phyloP scores from a whole-genome alignment of 2,329 filamentous ascomycete species.

The Lecanosticta acicola region DNA sequence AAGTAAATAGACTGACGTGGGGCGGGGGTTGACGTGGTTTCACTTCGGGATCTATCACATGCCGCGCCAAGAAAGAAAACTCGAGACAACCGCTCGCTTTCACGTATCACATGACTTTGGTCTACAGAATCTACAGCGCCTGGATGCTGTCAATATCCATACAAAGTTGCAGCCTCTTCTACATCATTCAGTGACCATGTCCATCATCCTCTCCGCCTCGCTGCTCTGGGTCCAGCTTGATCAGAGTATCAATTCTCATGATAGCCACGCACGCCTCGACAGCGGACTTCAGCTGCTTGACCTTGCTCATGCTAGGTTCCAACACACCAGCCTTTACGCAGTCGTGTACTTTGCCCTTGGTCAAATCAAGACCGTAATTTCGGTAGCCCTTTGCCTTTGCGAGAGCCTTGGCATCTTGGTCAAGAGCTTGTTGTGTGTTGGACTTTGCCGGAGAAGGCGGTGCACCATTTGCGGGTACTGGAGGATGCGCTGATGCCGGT shows the following conservation, averaged over 20 bases:
- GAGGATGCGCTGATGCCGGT: conserved; percentile 49
- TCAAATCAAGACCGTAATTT: conserved; percentile 93
- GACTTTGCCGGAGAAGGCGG: conserved; percentile 20
- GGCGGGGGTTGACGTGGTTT: background rate
- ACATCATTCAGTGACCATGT: conserved; percentile 32
- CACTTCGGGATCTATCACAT: conserved; percentile 1
- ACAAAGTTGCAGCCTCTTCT: background rate
- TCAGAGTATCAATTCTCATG: conserved; percentile 98
- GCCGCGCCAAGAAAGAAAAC: conserved; percentile 2
- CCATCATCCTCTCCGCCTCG: conserved; percentile 64
- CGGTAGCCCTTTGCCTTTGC: conserved; percentile 96
- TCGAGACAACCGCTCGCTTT: too few species aligned
- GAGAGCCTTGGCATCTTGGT: conserved; percentile 75
- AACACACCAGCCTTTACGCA: conserved; percentile 90
- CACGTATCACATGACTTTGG: background rate
- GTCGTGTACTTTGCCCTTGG: conserved; percentile 84
- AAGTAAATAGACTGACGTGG: conserved; percentile 2
- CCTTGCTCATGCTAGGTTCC: conserved; percentile 97
- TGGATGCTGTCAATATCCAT: background rate
- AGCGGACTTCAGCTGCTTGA: conserved; percentile 95
- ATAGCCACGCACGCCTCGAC: conserved; percentile 98
- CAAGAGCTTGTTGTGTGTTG: conserved; percentile 22
- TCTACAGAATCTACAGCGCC: background rate
- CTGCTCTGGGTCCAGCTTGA: conserved; percentile 92
- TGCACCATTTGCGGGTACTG: conserved; percentile 16